Evolutionary conservation across 345 rosid genomes (phyloP), one percentile per base, ranked within the genome.

Genomic region (Nephelium lappaceum): DNA sequence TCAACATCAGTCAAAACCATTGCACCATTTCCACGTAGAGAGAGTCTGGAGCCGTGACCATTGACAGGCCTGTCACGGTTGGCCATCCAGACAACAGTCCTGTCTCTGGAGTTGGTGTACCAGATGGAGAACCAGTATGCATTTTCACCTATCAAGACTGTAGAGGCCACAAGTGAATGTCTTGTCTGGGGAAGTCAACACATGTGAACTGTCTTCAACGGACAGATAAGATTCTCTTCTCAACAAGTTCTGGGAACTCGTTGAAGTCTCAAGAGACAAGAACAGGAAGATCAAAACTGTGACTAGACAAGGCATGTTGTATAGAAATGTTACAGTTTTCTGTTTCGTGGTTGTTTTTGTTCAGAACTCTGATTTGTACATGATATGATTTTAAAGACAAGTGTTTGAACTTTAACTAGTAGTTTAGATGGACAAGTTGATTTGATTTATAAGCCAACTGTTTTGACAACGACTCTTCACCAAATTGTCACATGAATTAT

Each of bases 111-210:
- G 24, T 71, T 53, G 6, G 86, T 75, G 85, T 80, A 88, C 89
- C 91, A 86, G 39, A 88, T 77, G 0, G 89, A 82, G 75, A 86
- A 80, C 84, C 81, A 86, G 76, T 76, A 88, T 58, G 87, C 87
- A 67, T 86, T 86, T 69, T 80, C 82, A 67, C 83, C 82, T n/a
- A 74, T 81, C 87, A 8, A 58, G 11, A 11, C 77, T 60, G 58
- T 84, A 81, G 77, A 89, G 85, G 21, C 92, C 90, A 79, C 88
- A 84, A 9, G 83, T 74, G 78, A 86, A 87, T 15, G 88, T 82
- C 55, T 60, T 73, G 21, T 84, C 78, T 9, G 76, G 78, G 36
- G 89, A 87, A 9, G 31, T 41, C 10, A 86, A 72, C 19, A 77
- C 47, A 79, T 80, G 81, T 8, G 68, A 51, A 41, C 72, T 67